phyloP scores from a whole-genome alignment of 148 eudicot species.

The Rhododendron williamsianum region DNA sequence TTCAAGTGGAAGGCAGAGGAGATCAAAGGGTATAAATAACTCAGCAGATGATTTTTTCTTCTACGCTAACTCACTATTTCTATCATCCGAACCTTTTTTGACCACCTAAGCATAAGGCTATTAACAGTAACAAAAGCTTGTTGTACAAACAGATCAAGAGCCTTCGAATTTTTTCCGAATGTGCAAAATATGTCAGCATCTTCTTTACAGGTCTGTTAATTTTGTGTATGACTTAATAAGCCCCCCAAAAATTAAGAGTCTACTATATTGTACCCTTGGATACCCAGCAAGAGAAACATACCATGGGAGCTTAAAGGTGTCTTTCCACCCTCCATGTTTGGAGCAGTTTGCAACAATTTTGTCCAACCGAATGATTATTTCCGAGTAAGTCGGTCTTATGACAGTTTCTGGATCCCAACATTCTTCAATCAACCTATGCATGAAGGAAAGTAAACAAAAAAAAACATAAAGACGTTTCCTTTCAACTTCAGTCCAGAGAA shows the following conservation, averaged over 20 bases:
- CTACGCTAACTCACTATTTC: not conserved
- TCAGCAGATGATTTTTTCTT: not conserved
- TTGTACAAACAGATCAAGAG: not conserved
- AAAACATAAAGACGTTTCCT: not conserved
- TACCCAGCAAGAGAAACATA: slow-evolving; percentile 13
- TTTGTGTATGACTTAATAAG: not conserved
- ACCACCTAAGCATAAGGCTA: not conserved
- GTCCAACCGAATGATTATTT: slow-evolving; percentile 72
- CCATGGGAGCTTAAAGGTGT: slow-evolving; percentile 95
- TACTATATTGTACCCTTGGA: not conserved
- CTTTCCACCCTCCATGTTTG: slow-evolving; percentile 98
- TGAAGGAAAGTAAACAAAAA: not conserved
- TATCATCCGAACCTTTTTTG: not conserved
- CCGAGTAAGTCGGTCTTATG: slow-evolving; percentile 68
- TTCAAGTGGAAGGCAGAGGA: not conserved
- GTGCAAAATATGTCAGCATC: no score
- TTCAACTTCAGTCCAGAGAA: not conserved
- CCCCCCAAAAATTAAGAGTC: not conserved
- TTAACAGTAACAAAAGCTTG: not conserved
- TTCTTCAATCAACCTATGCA: slow-evolving; percentile 70
- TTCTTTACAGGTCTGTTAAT: not conserved
- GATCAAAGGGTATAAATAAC: not conserved
- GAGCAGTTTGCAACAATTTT: slow-evolving; percentile 55
- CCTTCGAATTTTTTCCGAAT: not conserved
- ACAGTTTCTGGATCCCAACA: slow-evolving; percentile 58